phyloP scores from a whole-genome alignment of 495 filamentous ascomycete genomes.

The Xylaria castorea region DNA sequence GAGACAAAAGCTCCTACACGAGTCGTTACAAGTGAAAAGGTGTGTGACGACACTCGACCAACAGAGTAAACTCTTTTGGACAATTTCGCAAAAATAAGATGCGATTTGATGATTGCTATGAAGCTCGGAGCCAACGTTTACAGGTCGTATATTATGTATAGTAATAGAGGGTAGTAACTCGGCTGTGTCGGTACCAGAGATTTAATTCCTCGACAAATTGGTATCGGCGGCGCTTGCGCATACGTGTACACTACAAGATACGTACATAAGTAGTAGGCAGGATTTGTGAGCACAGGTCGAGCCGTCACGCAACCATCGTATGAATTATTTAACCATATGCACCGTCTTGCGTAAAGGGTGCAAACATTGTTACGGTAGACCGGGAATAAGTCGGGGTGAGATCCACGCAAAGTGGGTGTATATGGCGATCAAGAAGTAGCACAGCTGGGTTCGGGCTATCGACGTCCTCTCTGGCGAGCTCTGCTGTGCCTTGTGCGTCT shows the following conservation, averaged over 20 bases:
- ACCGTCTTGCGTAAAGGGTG: neutral
- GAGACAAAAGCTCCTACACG: constrained; percentile 9
- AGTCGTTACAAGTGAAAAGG: constrained; percentile 7
- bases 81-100: neutral
- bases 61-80: neutral
- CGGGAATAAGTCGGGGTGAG: constrained; percentile 20
- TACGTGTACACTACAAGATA: constrained; percentile 11
- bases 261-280: neutral
- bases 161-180: neutral
- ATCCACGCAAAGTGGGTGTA: neutral
- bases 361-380: neutral
- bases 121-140: neutral
- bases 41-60: neutral
- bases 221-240: constrained; percentile 7
- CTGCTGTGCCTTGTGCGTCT: neutral
- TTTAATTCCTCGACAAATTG: neutral
- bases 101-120: neutral
- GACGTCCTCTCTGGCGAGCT: neutral
- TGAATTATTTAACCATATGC: constrained; percentile 9
- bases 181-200: constrained; percentile 6
- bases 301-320: constrained; percentile 13
- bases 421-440: constrained; percentile 11
- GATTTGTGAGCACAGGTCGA: neutral
- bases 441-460: neutral
- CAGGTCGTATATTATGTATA: neutral